phyloP scores from a whole-genome alignment of 1,139 yeast species.

The Suhomyces bokatorum region DNA sequence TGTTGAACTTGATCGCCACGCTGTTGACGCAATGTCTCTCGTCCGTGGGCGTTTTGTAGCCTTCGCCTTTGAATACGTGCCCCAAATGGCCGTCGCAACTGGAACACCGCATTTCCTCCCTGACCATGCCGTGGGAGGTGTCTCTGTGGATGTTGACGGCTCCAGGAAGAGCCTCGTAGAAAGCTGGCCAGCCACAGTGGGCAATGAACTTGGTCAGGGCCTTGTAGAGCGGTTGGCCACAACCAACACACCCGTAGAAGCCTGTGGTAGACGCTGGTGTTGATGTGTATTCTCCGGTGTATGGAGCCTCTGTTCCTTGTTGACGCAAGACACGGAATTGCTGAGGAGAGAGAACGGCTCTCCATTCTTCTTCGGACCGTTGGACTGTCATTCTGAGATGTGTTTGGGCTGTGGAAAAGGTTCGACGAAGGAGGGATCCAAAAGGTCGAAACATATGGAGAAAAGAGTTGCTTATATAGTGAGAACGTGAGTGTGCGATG shows the following conservation, averaged over 20 bases:
- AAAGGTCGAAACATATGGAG: background rate
- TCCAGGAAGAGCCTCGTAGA: conserved; percentile 85
- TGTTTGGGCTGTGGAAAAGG: background rate
- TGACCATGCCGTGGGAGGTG: conserved; percentile 64
- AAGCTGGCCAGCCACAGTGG: conserved; percentile 98
- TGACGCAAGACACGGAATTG: conserved; percentile 80
- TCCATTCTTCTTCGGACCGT: conserved; percentile 73
- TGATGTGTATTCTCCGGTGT: conserved; percentile 67
- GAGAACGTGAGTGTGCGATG: background rate
- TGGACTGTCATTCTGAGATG: conserved; percentile 12
- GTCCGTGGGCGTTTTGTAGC: conserved; percentile 84
- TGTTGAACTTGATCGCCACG: conserved; percentile 65
- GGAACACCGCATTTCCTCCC: conserved; percentile 86
- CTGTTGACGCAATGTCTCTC: conserved; percentile 95
- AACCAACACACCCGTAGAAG: conserved; percentile 80
- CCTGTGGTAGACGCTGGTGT: conserved; percentile 52
- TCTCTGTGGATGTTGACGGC: conserved; percentile 67
- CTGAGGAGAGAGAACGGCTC: conserved; percentile 69
- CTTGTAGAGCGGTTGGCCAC: conserved; percentile 74
- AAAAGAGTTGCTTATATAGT: background rate
- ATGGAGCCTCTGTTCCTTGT: conserved; percentile 83
- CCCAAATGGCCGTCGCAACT: conserved; percentile 95
- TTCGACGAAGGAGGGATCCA: background rate
- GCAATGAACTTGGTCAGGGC: conserved; percentile 82
- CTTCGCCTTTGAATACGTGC: conserved; percentile 94